phyloP scores from a whole-genome alignment of 78 protist genomes.

The Creolimax fragrantissima region DNA sequence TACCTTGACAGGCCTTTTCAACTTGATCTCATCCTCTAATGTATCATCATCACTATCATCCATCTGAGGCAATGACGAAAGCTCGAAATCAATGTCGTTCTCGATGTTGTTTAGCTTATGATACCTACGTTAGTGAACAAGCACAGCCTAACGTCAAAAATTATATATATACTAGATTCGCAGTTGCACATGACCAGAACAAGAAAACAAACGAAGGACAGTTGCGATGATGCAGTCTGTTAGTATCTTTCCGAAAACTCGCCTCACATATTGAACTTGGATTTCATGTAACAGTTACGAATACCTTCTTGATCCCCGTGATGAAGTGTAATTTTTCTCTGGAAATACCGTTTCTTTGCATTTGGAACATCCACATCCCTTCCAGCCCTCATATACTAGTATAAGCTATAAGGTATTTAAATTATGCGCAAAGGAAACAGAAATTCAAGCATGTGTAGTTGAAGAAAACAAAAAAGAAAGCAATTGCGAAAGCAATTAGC shows the following conservation, averaged over 20 bases:
- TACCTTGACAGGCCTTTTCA: neutral
- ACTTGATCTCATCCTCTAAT: neutral
- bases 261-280: too few relatives aligned
- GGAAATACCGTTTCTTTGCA: too few relatives aligned
- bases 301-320: too few relatives aligned
- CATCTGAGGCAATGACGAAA: neutral
- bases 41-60: neutral
- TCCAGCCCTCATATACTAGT: neutral
- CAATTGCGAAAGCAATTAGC: neutral
- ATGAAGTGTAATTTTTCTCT: too few relatives aligned
- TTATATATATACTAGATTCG: too few relatives aligned
- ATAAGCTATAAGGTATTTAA: neutral
- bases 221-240: too few relatives aligned
- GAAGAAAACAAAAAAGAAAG: neutral
- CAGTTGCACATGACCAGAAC: too few relatives aligned
- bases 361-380: neutral
- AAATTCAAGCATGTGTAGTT: neutral
- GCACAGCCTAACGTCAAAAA: too few relatives aligned
- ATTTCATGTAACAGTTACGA: too few relatives aligned
- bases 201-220: too few relatives aligned
- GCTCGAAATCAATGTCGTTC: neutral
- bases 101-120: neutral
- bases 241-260: too few relatives aligned
- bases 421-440: neutral
- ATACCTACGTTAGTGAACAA: neutral